A percentile compares a stretch with the other conserved stretches of the same genome.
Evolutionary conservation across 345 rosid genomes (phyloP).

Genomic region (Isatis tinctoria): DNA sequence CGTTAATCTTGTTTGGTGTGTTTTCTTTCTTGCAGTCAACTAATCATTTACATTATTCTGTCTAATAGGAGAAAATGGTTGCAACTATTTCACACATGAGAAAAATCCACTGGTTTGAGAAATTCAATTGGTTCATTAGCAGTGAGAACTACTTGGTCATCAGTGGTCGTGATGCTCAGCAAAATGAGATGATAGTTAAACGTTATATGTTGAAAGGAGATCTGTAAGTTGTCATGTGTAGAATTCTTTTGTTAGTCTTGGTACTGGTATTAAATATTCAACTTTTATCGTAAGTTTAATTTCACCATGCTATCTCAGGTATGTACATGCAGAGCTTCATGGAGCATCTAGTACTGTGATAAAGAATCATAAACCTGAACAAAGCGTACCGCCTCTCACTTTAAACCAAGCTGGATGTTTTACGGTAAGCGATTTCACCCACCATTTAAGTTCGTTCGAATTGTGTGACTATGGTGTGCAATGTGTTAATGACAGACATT

Average conservation of each 20-base stretch:
- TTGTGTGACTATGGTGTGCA: constrained; percentile 5
- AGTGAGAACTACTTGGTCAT: constrained; percentile 89
- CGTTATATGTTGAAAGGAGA: constrained; percentile 99
- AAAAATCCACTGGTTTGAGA: constrained; percentile 99
- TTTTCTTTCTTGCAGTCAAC: not conserved
- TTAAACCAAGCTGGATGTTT: constrained; percentile 96
- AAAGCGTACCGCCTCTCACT: constrained; percentile 86
- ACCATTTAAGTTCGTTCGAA: not conserved
- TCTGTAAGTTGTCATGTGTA: constrained; percentile 51
- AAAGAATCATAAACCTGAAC: constrained; percentile 92
- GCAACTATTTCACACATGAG: constrained; percentile 92
- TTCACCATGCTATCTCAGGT: constrained; percentile 42
- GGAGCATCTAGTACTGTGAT: constrained; percentile 98
- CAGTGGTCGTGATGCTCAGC: constrained; percentile 98
- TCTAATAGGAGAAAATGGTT: constrained; percentile 74
- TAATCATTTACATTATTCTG: constrained; percentile 9
- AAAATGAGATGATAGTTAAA: constrained; percentile 96
- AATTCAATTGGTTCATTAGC: constrained; percentile 97
- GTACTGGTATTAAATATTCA: not conserved
- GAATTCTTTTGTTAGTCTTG: not conserved
- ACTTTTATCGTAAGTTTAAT: not conserved
- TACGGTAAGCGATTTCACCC: constrained; percentile 47
- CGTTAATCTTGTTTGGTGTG: not conserved
- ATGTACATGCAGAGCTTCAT: constrained; percentile 92
- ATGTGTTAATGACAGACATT: constrained; percentile 3